Percentiles rank a stretch among this genome's conserved stretches.
Conservation (phyloP, 2,329 filamentous ascomycete genomes). For the Lachnum nothofagi region DNA sequence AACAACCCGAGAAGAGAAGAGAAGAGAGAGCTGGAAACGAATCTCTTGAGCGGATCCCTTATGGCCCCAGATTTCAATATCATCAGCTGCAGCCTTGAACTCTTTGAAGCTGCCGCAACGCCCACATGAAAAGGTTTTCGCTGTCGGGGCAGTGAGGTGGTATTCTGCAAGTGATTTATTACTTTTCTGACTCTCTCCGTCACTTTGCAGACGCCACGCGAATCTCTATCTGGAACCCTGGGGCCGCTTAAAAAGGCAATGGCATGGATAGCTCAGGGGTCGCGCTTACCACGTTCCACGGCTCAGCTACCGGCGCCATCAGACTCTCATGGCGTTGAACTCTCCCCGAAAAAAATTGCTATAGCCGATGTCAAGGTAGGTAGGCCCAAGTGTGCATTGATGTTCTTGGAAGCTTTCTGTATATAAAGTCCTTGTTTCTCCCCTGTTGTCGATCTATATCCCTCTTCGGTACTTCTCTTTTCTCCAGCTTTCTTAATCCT, state of each 20-base stretch:
- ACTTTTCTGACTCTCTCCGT: background rate
- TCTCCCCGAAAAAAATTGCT: background rate
- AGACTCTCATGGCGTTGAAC: background rate
- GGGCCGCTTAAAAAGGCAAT: background rate
- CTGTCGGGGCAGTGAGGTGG: background rate
- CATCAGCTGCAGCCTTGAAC: too few species aligned
- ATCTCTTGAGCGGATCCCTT: too few species aligned
- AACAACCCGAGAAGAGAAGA: too few species aligned
- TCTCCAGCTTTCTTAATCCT: background rate
- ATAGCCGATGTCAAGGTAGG: background rate
- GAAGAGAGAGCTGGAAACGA: too few species aligned
- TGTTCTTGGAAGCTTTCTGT: background rate
- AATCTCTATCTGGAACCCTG: background rate
- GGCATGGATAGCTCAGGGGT: background rate
- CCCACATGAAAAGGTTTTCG: background rate
- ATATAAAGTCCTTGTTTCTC: background rate
- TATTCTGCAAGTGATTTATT: background rate
- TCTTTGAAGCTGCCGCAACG: background rate
- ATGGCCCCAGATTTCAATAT: too few species aligned
- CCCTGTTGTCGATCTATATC: background rate
- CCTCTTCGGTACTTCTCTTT: background rate
- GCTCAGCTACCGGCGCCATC: background rate
- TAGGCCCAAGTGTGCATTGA: background rate
- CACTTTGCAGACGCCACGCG: constrained; percentile 3
- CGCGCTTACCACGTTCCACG: too few species aligned